A percentile compares a stretch with the other conserved stretches of the same genome.
These are phyloP conservation scores for Neurospora cerealis DNA, from an alignment of 495 filamentous ascomycete genomes.

Conservation along the genomic window DNA sequence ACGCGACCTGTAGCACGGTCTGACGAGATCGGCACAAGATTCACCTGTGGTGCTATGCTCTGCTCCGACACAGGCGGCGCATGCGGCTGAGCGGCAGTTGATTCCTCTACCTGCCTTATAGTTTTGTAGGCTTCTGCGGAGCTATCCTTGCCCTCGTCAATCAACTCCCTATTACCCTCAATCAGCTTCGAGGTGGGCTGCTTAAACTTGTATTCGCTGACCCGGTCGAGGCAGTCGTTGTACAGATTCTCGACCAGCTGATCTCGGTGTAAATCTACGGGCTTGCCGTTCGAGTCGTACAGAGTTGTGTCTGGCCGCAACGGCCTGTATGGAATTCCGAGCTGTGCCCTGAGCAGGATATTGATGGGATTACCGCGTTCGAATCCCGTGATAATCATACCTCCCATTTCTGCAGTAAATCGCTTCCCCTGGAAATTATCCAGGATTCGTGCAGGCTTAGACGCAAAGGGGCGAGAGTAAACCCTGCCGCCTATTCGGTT, in stretches of 20 bases:
- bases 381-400: constrained; percentile 95
- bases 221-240: constrained; percentile 86
- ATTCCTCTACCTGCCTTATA: constrained; percentile 61
- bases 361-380: constrained; percentile 91
- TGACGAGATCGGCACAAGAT: constrained; percentile 48
- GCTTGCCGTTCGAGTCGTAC: constrained; percentile 76
- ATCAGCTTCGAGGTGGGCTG: constrained; percentile 55
- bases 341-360: constrained; percentile 78
- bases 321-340: constrained; percentile 76
- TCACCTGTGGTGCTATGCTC: constrained; percentile 36
- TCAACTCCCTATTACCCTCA: constrained; percentile 75
- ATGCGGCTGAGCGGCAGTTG: constrained; percentile 35
- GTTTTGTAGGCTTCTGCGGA: constrained; percentile 58
- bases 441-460: constrained; percentile 15
- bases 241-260: constrained; percentile 78
- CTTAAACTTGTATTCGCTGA: constrained; percentile 79
- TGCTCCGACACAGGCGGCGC: constrained; percentile 37
- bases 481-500: constrained; percentile 86
- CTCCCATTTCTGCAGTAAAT: constrained; percentile 91
- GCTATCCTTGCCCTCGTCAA: constrained; percentile 74
- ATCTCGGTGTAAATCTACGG: constrained; percentile 73
- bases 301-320: constrained; percentile 79
- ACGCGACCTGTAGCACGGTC: constrained; percentile 51
- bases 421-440: constrained; percentile 41
- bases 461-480: constrained; percentile 74